Base-by-base conservation (phyloP, 1,284 basidiomycete species). In the Puccinia novopanici region DNA sequence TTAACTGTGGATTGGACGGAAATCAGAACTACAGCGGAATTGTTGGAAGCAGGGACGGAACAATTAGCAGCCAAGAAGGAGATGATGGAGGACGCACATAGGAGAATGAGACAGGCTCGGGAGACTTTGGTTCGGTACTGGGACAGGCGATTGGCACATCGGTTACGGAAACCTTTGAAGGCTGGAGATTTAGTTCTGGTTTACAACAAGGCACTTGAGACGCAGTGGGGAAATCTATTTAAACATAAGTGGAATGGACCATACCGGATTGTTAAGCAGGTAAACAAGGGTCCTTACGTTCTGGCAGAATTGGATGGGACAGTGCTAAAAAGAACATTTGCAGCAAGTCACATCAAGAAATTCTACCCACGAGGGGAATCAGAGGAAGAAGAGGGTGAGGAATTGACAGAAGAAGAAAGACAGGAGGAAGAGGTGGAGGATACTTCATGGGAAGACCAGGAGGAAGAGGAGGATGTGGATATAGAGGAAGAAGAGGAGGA, bases 291-390 rank as follows among this genome's bases (percentile, higher is more conserved):
- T 10, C 19, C 48, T 40, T 74, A 74, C 59, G 4, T 74, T 10
- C 50, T 72, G 24, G 30, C n/a, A 52, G 70, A 72, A 72, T 72
- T 72, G 42, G 70, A 72, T 22, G 55, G 72, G 3, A 59, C 54
- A 40, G 52, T 40, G 59, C 50, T 74, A 24, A 40, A 22, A 34
- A 74, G 72, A n/a, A 34, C 3, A 3, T 54, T 13, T 59, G 54
- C 72, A 59, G 24, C n/a, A n/a, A n/a, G n/a, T n/a, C n/a, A n/a
- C n/a, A n/a, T n/a, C n/a, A n/a, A n/a, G n/a, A n/a, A n/a, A n/a
- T n/a, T n/a, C n/a, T n/a, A n/a, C n/a, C n/a, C n/a, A n/a, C n/a
- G n/a, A n/a, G n/a, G n/a, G n/a, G n/a, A n/a, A n/a, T n/a, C n/a
- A n/a, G n/a, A n/a, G n/a, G n/a, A n/a, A n/a, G n/a, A n/a, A n/a